Evolutionary conservation across 164 flowering plant genomes (phyloP).

Genomic region (Saururus chinensis): DNA sequence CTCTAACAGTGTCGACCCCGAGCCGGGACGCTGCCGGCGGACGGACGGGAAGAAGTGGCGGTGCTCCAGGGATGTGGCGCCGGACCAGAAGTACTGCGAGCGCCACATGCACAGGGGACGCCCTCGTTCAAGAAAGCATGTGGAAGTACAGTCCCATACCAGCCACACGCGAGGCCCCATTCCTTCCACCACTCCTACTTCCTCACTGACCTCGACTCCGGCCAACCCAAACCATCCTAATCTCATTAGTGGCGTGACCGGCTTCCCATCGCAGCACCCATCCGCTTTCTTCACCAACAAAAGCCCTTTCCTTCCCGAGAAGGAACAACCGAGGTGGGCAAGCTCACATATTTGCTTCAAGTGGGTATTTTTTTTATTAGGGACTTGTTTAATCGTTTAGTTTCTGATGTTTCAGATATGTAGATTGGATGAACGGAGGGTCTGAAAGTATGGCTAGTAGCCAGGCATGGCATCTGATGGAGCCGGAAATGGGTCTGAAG

Average conservation of each 20-base stretch:
- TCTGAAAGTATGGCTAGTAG: slow-evolving; percentile 6
- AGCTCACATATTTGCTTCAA: not conserved
- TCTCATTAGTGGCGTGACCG: not conserved
- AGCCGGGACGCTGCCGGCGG: slow-evolving; percentile 73
- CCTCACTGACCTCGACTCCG: slow-evolving; percentile 4
- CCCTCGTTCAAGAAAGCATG: slow-evolving; percentile 98
- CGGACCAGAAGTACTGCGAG: slow-evolving; percentile 80
- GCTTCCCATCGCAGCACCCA: not conserved
- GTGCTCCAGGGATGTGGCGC: slow-evolving; percentile 72
- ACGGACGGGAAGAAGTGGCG: slow-evolving; percentile 93
- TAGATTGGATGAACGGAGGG: slow-evolving; percentile 47
- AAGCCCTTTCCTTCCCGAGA: not conserved
- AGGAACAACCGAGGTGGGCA: slow-evolving; percentile 21
- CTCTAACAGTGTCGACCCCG: slow-evolving; percentile 37
- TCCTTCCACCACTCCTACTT: slow-evolving; percentile 1
- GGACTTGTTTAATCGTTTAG: not conserved
- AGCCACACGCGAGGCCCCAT: slow-evolving; percentile 1
- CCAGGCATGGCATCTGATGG: slow-evolving; percentile 33
- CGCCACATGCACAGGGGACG: slow-evolving; percentile 68
- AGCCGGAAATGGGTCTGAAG: slow-evolving; percentile 12
- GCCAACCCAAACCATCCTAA: slow-evolving; percentile 6
- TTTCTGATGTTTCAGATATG: slow-evolving; percentile 21
- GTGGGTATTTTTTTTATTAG: not conserved
- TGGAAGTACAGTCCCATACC: slow-evolving; percentile 42
- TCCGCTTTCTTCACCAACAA: slow-evolving; percentile 8